Evolutionary conservation across 805 yeast genomes (phyloP).

Genomic region (Lachancea quebecensis): DNA sequence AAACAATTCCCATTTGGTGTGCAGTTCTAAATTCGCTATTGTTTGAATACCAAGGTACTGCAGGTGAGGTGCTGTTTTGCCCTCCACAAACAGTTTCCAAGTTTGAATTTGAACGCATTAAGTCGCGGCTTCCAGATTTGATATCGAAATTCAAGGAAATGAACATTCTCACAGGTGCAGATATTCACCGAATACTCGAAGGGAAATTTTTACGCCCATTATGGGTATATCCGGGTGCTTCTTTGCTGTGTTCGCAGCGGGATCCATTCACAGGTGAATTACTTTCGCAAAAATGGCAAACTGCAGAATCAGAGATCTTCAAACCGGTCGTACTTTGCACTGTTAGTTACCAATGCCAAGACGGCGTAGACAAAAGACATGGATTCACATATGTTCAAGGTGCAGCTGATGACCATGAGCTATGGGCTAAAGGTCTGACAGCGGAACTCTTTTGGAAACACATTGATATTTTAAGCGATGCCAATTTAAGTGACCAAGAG

Average conservation of each 20-base stretch:
- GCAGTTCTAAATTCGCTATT: slow-evolving; percentile 59
- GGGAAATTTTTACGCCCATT: slow-evolving; percentile 54
- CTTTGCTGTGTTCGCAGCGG: slow-evolving; percentile 15
- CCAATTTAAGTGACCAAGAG: slow-evolving; percentile 27
- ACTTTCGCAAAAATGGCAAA: slow-evolving; percentile 22
- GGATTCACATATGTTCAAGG: slow-evolving; percentile 76
- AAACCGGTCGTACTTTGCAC: slow-evolving; percentile 49
- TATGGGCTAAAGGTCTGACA: slow-evolving; percentile 60
- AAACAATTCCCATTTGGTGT: slow-evolving; percentile 90
- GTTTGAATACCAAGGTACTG: slow-evolving; percentile 30
- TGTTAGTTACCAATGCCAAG: slow-evolving; percentile 55
- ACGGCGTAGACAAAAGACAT: slow-evolving; percentile 42
- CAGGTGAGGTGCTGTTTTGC: slow-evolving; percentile 36
- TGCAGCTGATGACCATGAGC: slow-evolving; percentile 90
- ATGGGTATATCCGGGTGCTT: slow-evolving; percentile 59
- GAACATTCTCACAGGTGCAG: slow-evolving; percentile 34
- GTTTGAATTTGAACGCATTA: slow-evolving; percentile 51
- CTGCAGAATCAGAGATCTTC: slow-evolving; percentile 31
- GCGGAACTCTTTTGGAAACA: slow-evolving; percentile 54
- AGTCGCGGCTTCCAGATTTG: slow-evolving; percentile 40
- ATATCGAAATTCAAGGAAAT: slow-evolving; percentile 38
- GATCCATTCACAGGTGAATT: slow-evolving; percentile 30
- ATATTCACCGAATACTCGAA: slow-evolving; percentile 29
- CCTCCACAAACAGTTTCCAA: slow-evolving; percentile 50
- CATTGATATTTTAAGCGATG: slow-evolving; percentile 25